Percentiles rank a stretch among this genome's conserved stretches.
Conservation (phyloP, 2,329 filamentous ascomycete species). For the Talaromyces sp. region DNA sequence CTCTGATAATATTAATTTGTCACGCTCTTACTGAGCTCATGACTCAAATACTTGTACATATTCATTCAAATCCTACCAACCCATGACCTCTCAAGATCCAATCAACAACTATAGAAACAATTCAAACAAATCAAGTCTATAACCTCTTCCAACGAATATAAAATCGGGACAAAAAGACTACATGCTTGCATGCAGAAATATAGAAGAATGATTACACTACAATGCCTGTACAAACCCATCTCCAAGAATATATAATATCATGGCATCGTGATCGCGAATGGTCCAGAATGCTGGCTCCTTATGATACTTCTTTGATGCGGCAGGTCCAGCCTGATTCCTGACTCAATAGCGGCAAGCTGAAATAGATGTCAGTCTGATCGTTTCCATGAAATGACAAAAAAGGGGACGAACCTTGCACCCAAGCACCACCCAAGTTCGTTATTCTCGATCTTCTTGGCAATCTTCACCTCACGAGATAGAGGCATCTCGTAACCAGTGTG, state of each 20-base stretch:
- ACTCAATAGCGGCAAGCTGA: constrained; percentile 75
- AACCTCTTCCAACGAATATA: neutral
- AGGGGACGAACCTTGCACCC: constrained; percentile 73
- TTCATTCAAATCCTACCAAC: neutral
- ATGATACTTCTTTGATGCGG: constrained; percentile 72
- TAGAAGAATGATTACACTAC: constrained; percentile 24
- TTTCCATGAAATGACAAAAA: constrained; percentile 3
- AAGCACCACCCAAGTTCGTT: constrained; percentile 98
- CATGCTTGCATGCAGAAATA: constrained; percentile 5
- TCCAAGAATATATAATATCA: constrained; percentile 26
- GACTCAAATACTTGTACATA: constrained; percentile 2
- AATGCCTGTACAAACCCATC: constrained; percentile 24
- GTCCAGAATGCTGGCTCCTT: constrained; percentile 29
- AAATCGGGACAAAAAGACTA: neutral
- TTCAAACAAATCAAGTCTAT: neutral
- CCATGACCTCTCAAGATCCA: neutral
- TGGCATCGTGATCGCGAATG: constrained; percentile 24
- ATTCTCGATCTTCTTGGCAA: constrained; percentile 97
- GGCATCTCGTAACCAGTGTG: constrained; percentile 99
- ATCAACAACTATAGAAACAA: neutral
- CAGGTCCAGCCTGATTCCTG: constrained; percentile 86
- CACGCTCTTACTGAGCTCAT: neutral
- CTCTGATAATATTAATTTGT: neutral
- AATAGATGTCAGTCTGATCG: constrained; percentile 34
- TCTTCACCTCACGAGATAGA: constrained; percentile 90